Evolutionary conservation across 495 filamentous ascomycete genomes (phyloP).

Genomic region (Trichoderma asperelloides): DNA sequence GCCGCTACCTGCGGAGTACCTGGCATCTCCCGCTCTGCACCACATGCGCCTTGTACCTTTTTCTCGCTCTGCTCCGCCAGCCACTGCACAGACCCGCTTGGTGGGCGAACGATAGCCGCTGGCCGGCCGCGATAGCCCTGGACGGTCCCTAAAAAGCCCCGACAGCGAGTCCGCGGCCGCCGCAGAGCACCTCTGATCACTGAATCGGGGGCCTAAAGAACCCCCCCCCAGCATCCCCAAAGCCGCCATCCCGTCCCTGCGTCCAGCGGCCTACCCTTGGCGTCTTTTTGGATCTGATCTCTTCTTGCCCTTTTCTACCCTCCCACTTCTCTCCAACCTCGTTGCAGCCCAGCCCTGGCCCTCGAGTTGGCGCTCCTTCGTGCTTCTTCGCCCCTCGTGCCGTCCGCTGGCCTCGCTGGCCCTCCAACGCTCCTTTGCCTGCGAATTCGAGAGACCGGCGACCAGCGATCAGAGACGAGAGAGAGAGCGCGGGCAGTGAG

Average conservation of each 20-base stretch:
- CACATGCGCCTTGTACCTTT: no score
- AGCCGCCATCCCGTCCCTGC: constrained; percentile 7
- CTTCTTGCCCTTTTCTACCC: neutral
- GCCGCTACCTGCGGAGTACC: neutral
- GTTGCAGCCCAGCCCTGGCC: neutral
- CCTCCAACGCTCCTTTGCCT: neutral
- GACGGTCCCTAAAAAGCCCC: no score
- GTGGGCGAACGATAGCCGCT: no score
- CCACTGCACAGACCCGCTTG: no score
- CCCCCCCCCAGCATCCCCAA: neutral
- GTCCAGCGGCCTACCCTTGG: neutral
- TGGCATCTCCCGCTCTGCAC: neutral
- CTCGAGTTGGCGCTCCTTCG: neutral
- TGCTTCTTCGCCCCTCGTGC: neutral
- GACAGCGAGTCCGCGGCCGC: no score
- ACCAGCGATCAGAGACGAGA: neutral
- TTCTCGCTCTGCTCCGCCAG: no score
- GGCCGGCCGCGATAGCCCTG: no score
- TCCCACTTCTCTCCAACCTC: neutral
- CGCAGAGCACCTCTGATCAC: no score
- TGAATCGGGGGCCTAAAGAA: no score
- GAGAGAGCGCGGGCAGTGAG: neutral
- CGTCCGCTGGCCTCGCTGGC: neutral
- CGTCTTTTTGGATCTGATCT: neutral
- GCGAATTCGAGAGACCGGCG: neutral